Conservation (phyloP, 441 rosid species). For the Corymbia calophylla region DNA sequence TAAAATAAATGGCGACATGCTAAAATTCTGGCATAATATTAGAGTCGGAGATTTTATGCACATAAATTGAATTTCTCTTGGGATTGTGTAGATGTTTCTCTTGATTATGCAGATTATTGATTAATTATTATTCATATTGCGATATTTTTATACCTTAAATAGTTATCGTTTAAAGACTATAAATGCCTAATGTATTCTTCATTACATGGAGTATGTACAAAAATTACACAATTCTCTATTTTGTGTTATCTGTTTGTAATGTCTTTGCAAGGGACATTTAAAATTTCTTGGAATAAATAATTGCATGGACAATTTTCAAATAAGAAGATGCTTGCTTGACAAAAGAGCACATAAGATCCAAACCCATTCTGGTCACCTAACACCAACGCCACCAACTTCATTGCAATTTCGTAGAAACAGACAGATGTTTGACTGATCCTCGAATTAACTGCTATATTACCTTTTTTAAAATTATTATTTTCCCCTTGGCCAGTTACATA, state of each 20-base stretch:
- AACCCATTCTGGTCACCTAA: not conserved
- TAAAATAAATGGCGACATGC: not conserved
- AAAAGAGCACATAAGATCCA: not conserved
- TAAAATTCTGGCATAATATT: not conserved
- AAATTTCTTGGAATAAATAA: not conserved
- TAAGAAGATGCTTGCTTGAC: not conserved
- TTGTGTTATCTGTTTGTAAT: not conserved
- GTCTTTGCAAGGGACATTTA: not conserved
- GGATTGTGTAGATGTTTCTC: not conserved
- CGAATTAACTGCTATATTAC: not conserved
- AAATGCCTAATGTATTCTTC: not conserved
- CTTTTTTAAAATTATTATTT: not conserved
- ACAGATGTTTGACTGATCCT: not conserved
- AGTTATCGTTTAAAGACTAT: not conserved
- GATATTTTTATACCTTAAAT: not conserved
- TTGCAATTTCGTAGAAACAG: not conserved
- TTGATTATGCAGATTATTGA: not conserved
- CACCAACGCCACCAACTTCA: not conserved
- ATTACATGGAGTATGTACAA: not conserved
- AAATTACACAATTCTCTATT: not conserved
- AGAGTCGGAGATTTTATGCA: no score
- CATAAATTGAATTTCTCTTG: not conserved
- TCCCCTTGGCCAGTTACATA: not conserved
- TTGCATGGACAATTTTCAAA: not conserved
- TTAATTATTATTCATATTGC: not conserved